Conservation (phyloP, 2,329 filamentous ascomycete species). For the Cladophialophora exuberans region DNA sequence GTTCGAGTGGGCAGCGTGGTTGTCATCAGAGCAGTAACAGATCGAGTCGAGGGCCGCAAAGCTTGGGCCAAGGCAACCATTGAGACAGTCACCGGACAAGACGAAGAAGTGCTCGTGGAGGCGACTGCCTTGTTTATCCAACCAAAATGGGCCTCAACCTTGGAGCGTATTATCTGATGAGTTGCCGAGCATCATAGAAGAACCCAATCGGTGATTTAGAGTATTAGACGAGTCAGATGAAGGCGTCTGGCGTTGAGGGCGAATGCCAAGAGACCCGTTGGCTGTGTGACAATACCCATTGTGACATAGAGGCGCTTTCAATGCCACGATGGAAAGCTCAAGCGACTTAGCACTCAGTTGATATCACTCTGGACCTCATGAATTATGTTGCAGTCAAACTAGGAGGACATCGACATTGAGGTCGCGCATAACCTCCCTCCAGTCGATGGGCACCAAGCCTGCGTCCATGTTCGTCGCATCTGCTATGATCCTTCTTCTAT, state of each 20-base stretch:
- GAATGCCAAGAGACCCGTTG: too few relatives aligned
- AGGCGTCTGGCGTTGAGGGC: too few relatives aligned
- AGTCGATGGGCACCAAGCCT: slow-evolving; percentile 13
- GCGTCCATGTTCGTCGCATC: not conserved
- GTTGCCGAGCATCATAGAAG: too few relatives aligned
- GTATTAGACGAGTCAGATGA: too few relatives aligned
- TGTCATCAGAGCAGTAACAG: slow-evolving; percentile 39
- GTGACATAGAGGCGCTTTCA: too few relatives aligned
- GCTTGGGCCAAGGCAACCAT: slow-evolving; percentile 43
- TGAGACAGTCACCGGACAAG: slow-evolving; percentile 33
- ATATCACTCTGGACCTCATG: too few relatives aligned
- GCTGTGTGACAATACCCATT: too few relatives aligned
- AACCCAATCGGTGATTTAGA: too few relatives aligned
- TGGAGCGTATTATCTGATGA: slow-evolving; percentile 9
- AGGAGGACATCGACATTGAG: slow-evolving; percentile 16
- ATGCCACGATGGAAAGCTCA: too few relatives aligned
- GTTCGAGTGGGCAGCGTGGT: slow-evolving; percentile 39
- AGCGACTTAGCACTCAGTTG: not conserved
- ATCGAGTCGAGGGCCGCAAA: slow-evolving; percentile 42
- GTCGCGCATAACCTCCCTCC: slow-evolving; percentile 21
- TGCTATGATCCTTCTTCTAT: slow-evolving; percentile 4
- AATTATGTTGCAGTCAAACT: not conserved
- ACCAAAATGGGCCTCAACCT: slow-evolving; percentile 36
- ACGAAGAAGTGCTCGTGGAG: slow-evolving; percentile 39
- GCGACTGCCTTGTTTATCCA: slow-evolving; percentile 44